Evolutionary conservation across 2,329 filamentous ascomycete genomes (phyloP).

Genomic region (Aspergillus proliferans): DNA sequence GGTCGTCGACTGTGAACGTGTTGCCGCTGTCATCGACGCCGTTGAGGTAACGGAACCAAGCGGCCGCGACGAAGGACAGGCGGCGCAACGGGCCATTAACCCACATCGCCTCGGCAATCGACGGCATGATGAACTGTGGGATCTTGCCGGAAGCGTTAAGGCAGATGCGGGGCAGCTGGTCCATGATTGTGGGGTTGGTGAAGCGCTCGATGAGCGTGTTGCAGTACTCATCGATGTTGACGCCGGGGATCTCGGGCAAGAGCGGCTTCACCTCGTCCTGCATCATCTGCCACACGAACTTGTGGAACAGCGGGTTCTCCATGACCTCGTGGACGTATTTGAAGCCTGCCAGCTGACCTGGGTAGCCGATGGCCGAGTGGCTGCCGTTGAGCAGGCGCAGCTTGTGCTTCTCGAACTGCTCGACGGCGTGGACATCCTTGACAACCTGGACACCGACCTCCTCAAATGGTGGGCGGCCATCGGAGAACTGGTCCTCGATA

Average conservation of each 20-base stretch:
- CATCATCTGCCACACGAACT: conserved; percentile 51
- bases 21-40: conserved; percentile 47
- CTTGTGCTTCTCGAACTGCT: conserved; percentile 54
- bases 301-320: conserved; percentile 42
- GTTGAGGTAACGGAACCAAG: conserved; percentile 49
- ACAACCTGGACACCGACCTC: conserved; percentile 51
- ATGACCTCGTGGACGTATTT: conserved; percentile 52
- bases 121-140: conserved; percentile 40
- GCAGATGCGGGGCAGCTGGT: conserved; percentile 48
- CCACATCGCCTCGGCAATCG: conserved; percentile 41
- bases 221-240: conserved; percentile 49
- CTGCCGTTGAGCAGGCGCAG: conserved; percentile 50
- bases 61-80: conserved; percentile 44
- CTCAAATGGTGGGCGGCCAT: conserved; percentile 49
- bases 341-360: conserved; percentile 48
- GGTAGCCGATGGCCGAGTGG: conserved; percentile 49
- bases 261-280: conserved; percentile 50
- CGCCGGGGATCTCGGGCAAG: conserved; percentile 46
- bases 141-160: conserved; percentile 51
- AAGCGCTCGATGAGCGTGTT: conserved; percentile 50
- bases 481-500: conserved; percentile 47
- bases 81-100: conserved; percentile 40
- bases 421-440: conserved; percentile 46
- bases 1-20: conserved; percentile 39
- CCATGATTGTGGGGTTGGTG: conserved; percentile 52